phyloP scores from a whole-genome alignment of 495 filamentous ascomycete species.

The Pyrenula massariospora region DNA sequence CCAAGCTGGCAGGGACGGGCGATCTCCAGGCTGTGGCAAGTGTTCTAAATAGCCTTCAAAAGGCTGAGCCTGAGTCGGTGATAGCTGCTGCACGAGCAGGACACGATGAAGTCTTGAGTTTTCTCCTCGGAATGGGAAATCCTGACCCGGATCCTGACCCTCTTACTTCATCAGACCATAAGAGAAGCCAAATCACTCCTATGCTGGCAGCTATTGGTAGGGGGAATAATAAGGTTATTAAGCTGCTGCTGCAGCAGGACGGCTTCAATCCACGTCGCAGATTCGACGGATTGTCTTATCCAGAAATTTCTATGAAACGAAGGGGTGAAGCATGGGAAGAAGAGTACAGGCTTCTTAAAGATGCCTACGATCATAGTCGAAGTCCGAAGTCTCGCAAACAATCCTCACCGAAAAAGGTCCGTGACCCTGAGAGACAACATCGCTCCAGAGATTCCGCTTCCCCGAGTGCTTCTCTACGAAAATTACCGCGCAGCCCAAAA shows the following conservation, averaged over 20 bases:
- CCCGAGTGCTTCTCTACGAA: constrained; percentile 32
- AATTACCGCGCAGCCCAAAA: constrained; percentile 24
- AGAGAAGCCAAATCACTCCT: constrained; percentile 59
- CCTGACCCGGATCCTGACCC: constrained; percentile 73
- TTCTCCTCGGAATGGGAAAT: constrained; percentile 70
- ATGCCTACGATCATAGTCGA: constrained; percentile 57
- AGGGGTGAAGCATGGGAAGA: constrained; percentile 82
- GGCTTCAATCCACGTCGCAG: constrained; percentile 63
- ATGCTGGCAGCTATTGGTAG: constrained; percentile 91
- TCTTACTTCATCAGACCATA: constrained; percentile 28
- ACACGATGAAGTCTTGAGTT: constrained; percentile 73
- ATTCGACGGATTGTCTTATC: constrained; percentile 62
- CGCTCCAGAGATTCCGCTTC: constrained; percentile 36
- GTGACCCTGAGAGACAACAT: constrained; percentile 37
- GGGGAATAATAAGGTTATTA: constrained; percentile 71
- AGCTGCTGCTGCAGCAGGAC: constrained; percentile 65
- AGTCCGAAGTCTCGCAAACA: constrained; percentile 31
- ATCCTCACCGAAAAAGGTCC: constrained; percentile 36
- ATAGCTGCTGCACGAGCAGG: constrained; percentile 88
- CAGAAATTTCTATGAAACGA: constrained; percentile 70
- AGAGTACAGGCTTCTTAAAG: constrained; percentile 70
- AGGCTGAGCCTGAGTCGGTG: constrained; percentile 74
- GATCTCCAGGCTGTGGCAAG: constrained; percentile 69
- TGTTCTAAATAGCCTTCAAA: constrained; percentile 63
- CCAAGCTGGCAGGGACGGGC: constrained; percentile 69